Evolutionary conservation across 108 stramenopile species (phyloP).

Genomic region (Conticribra weissflogii): DNA sequence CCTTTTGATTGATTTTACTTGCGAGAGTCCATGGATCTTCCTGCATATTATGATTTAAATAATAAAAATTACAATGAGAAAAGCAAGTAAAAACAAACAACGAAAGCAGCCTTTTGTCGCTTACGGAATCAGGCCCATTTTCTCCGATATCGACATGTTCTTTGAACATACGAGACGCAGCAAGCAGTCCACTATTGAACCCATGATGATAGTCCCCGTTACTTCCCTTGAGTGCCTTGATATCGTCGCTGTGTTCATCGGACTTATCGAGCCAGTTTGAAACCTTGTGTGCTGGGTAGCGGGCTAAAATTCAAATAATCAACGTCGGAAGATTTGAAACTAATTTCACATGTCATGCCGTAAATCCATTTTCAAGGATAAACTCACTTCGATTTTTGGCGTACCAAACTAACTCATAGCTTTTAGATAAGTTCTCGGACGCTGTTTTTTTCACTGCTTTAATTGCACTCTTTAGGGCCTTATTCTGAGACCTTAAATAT

Average conservation of each 20-base stretch:
- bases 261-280: slow-evolving; percentile 47
- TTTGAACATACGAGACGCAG: slow-evolving; percentile 53
- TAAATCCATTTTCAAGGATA: background rate
- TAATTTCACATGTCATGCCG: too few relatives aligned
- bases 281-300: slow-evolving; percentile 48
- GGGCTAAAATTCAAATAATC: slow-evolving; percentile 20
- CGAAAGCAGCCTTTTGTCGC: background rate
- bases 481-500: slow-evolving; percentile 47
- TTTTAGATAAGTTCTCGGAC: slow-evolving; percentile 18
- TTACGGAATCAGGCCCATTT: background rate
- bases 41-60: slow-evolving; percentile 1
- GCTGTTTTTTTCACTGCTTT: slow-evolving; percentile 46
- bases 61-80: too few relatives aligned
- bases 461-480: slow-evolving; percentile 39
- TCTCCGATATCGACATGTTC: slow-evolving; percentile 16
- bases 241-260: slow-evolving; percentile 44
- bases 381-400: slow-evolving; percentile 52
- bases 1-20: background rate
- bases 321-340: background rate
- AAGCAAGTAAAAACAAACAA: background rate
- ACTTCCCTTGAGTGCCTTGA: slow-evolving; percentile 37
- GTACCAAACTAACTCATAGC: slow-evolving; percentile 53
- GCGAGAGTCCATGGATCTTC: background rate
- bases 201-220: slow-evolving; percentile 58
- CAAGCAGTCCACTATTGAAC: slow-evolving; percentile 53